Percentiles rank a stretch among this genome's conserved stretches.
Evolutionary conservation across 2,329 filamentous ascomycete species (phyloP).

Genomic region (Ophiostoma sp.): DNA sequence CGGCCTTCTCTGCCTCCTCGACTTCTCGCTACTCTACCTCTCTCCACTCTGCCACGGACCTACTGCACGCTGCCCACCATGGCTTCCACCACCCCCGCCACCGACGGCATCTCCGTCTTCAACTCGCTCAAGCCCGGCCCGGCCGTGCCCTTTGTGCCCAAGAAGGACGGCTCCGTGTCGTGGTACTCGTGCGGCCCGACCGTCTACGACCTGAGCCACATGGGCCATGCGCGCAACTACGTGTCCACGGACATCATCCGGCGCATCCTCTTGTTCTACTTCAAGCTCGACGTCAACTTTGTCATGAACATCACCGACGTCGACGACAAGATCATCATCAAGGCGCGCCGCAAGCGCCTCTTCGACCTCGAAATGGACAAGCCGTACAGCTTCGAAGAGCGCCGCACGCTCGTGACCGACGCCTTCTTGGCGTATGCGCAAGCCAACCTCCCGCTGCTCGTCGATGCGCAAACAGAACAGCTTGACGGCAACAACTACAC

Average conservation of each 20-base stretch:
- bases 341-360: constrained; percentile 29
- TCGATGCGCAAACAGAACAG: not conserved
- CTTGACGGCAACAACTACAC: constrained; percentile 25
- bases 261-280: constrained; percentile 64
- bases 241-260: constrained; percentile 70
- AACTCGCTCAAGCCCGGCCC: constrained; percentile 69
- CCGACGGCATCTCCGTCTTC: constrained; percentile 57
- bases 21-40: not conserved
- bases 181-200: constrained; percentile 30
- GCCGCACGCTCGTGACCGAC: constrained; percentile 23
- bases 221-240: constrained; percentile 73
- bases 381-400: constrained; percentile 24
- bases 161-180: constrained; percentile 25
- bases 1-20: not conserved
- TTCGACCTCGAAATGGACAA: constrained; percentile 28
- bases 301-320: constrained; percentile 75
- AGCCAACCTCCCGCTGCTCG: constrained; percentile 29
- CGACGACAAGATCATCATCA: constrained; percentile 50
- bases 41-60: not conserved
- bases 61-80: not conserved
- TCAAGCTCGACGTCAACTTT: constrained; percentile 63
- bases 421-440: constrained; percentile 28
- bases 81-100: not conserved
- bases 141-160: constrained; percentile 46
- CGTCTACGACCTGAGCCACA: constrained; percentile 67